phyloP scores from a whole-genome alignment of 2,329 filamentous ascomycete genomes.

The Stachybotrys elegans region DNA sequence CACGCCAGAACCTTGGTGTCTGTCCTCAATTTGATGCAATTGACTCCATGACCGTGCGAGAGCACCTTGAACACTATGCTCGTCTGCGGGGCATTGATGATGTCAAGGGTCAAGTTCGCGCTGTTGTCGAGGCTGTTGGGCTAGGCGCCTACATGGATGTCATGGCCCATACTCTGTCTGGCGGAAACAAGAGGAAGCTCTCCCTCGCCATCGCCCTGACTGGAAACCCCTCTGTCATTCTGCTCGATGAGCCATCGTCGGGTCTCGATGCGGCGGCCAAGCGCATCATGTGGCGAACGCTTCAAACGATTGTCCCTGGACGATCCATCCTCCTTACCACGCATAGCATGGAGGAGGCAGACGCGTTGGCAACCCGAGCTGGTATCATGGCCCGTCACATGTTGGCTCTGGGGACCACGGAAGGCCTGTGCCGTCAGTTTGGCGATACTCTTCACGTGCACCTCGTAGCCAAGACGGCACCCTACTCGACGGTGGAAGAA shows the following conservation, averaged over 20 bases:
- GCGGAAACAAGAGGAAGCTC: constrained; percentile 92
- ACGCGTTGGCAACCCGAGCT: constrained; percentile 75
- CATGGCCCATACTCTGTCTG: constrained; percentile 75
- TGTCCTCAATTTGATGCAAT: constrained; percentile 87
- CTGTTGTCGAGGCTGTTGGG: constrained; percentile 77
- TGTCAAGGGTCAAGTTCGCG: constrained; percentile 69
- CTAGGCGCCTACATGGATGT: constrained; percentile 64
- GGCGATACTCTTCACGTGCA: constrained; percentile 80
- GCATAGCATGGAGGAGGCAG: constrained; percentile 93
- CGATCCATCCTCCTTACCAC: constrained; percentile 86
- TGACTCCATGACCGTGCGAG: constrained; percentile 83
- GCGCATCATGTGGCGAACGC: constrained; percentile 86
- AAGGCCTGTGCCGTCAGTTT: constrained; percentile 66
- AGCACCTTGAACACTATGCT: constrained; percentile 87
- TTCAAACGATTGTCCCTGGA: constrained; percentile 67
- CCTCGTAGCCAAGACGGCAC: constrained; percentile 69
- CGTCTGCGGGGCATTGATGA: constrained; percentile 73
- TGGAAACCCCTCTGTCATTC: constrained; percentile 81
- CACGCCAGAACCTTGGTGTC: constrained; percentile 77
- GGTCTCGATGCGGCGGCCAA: constrained; percentile 90
- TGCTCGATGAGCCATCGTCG: constrained; percentile 84
- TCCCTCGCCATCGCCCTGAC: constrained; percentile 86
- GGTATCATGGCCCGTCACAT: constrained; percentile 84
- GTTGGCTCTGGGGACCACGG: constrained; percentile 76
- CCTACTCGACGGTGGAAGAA: constrained; percentile 64